A percentile compares a stretch with the other conserved stretches of the same genome.
Conservation (phyloP, 176 grass and related monocot genomes). For the Bolboschoenus planiculmis region DNA sequence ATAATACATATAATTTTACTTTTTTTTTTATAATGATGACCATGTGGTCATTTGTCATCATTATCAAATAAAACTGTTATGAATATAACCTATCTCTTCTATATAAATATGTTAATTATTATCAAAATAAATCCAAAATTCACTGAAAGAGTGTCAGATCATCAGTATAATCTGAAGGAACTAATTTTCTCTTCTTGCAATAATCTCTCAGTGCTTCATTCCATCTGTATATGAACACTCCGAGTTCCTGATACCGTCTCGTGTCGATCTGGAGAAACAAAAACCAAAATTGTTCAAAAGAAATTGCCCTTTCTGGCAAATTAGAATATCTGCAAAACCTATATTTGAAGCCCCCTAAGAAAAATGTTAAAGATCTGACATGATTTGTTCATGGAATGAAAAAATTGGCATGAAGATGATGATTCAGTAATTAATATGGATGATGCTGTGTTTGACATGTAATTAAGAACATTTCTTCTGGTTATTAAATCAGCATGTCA, state of each 20-base stretch:
- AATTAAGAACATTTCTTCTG: neutral
- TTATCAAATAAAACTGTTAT: neutral
- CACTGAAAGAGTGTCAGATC: constrained; percentile 4
- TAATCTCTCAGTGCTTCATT: neutral
- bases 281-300: neutral
- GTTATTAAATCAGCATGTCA: neutral
- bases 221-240: constrained; percentile 10
- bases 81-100: neutral
- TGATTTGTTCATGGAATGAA: neutral
- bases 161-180: neutral
- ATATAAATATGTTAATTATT: neutral
- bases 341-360: too few relatives aligned
- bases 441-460: neutral
- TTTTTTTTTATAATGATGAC: neutral
- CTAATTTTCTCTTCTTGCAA: neutral
- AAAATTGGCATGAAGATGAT: neutral
- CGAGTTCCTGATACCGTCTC: constrained; percentile 12
- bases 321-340: neutral
- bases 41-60: neutral
- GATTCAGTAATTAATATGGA: neutral
- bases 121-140: neutral
- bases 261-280: constrained; percentile 1
- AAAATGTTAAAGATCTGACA: neutral
- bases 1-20: neutral
- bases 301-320: neutral